A percentile compares a stretch with the other conserved stretches of the same genome.
Evolutionary conservation across 2,329 filamentous ascomycete species (phyloP).

Genomic region (Paradendryphiella salina): DNA sequence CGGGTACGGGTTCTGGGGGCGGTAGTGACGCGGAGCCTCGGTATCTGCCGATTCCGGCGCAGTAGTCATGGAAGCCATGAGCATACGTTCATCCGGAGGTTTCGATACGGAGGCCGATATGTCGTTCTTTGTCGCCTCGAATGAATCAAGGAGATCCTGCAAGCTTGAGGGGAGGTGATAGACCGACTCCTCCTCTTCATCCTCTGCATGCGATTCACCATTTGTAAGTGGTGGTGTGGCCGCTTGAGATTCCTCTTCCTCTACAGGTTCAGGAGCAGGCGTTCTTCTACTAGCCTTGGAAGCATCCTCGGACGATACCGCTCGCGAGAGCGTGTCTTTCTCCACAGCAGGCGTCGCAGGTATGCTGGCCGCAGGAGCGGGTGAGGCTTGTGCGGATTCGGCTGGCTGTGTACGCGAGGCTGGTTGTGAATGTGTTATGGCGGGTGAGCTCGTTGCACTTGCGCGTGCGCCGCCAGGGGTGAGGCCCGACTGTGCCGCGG

Average conservation of each 20-base stretch:
- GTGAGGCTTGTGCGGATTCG: conserved; percentile 52
- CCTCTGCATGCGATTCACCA: conserved; percentile 57
- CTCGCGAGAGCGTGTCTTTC: conserved; percentile 44
- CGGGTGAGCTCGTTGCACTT: conserved; percentile 61
- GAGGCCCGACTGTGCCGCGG: conserved; percentile 47
- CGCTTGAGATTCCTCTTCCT: conserved; percentile 44
- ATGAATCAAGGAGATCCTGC: conserved; percentile 88
- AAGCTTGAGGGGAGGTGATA: conserved; percentile 89
- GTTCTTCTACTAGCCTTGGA: conserved; percentile 32
- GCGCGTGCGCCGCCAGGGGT: conserved; percentile 57
- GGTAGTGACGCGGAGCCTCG: conserved; percentile 81
- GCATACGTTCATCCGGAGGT: conserved; percentile 69
- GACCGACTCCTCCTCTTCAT: conserved; percentile 74
- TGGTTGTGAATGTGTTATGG: conserved; percentile 47
- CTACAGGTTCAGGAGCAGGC: conserved; percentile 36
- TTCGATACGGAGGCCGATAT: conserved; percentile 62
- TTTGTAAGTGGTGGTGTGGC: conserved; percentile 53
- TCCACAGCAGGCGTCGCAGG: conserved; percentile 54
- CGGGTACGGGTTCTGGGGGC: conserved; percentile 75
- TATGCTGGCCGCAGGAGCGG: conserved; percentile 51
- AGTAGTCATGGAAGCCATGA: conserved; percentile 72
- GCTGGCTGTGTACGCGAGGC: conserved; percentile 45
- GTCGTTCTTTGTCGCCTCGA: conserved; percentile 78
- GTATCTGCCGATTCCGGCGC: conserved; percentile 77
- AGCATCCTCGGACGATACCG: conserved; percentile 38